Conservation (phyloP, 2,329 filamentous ascomycete genomes). For the Exophiala calicioides region DNA sequence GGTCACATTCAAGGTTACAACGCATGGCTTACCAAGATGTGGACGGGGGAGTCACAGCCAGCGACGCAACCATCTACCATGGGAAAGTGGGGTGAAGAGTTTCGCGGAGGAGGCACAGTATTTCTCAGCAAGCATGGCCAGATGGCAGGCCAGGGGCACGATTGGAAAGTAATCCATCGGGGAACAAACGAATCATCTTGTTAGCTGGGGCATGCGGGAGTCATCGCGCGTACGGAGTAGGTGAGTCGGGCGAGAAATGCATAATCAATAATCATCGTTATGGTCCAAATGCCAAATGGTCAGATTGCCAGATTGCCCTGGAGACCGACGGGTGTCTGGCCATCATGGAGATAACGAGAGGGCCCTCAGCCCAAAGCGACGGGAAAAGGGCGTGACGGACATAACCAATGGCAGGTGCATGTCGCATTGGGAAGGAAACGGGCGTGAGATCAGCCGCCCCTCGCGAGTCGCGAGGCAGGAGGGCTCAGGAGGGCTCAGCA, state of each 20-base stretch:
- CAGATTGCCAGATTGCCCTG: too few species aligned
- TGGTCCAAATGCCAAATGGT: too few species aligned
- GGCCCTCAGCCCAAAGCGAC: neutral
- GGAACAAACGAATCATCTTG: too few species aligned
- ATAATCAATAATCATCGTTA: too few species aligned
- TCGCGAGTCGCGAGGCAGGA: neutral
- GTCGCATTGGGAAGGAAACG: neutral
- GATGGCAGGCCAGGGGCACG: neutral
- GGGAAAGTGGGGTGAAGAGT: neutral
- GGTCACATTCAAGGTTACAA: slow-evolving; percentile 7
- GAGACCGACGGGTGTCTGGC: neutral
- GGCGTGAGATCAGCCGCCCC: slow-evolving; percentile 7
- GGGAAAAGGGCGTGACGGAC: neutral
- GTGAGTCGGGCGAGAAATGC: too few species aligned
- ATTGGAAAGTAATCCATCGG: too few species aligned
- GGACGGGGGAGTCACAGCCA: neutral
- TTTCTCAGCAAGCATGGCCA: neutral
- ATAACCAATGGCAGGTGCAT: neutral
- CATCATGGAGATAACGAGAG: neutral
- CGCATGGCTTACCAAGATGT: slow-evolving; percentile 18
- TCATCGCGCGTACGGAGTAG: too few species aligned
- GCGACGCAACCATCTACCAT: neutral
- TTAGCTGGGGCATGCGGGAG: too few species aligned
- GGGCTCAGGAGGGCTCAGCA: neutral
- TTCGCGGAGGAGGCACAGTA: neutral